Evolutionary conservation across 1,139 yeast genomes (phyloP).

Genomic region (Candida sp.): DNA sequence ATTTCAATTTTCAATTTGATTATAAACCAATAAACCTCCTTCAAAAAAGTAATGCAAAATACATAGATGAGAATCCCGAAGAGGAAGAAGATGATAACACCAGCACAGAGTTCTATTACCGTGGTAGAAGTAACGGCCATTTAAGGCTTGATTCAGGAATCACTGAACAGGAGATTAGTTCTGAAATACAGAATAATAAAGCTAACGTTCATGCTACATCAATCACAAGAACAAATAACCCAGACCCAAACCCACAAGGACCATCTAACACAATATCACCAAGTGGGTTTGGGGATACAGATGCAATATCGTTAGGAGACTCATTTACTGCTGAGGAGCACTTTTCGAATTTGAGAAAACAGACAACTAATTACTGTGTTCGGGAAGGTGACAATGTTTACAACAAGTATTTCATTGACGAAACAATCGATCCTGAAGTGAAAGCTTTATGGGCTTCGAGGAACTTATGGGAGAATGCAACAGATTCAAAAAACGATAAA

Average conservation of each 20-base stretch:
- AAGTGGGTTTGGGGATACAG: not conserved
- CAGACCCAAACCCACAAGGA: not conserved
- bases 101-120: not conserved
- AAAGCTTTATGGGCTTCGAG: conserved; percentile 49
- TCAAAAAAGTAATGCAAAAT: not conserved
- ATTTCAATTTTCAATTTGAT: conserved; percentile 28
- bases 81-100: not conserved
- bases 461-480: conserved; percentile 12
- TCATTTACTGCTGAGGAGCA: conserved; percentile 21
- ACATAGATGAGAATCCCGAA: not conserved
- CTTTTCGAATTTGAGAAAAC: conserved; percentile 19
- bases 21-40: conserved; percentile 23
- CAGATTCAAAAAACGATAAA: not conserved
- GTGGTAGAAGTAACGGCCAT: not conserved
- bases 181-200: not conserved
- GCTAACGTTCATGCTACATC: not conserved
- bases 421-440: conserved; percentile 48
- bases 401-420: conserved; percentile 35
- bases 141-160: not conserved
- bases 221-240: not conserved
- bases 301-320: conserved; percentile 1
- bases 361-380: conserved; percentile 38
- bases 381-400: conserved; percentile 49
- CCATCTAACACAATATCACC: not conserved
- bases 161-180: not conserved